These are phyloP conservation scores for Penicillium sp. DNA, from an alignment of 2,329 filamentous ascomycete species.

Conservation along the genomic window DNA sequence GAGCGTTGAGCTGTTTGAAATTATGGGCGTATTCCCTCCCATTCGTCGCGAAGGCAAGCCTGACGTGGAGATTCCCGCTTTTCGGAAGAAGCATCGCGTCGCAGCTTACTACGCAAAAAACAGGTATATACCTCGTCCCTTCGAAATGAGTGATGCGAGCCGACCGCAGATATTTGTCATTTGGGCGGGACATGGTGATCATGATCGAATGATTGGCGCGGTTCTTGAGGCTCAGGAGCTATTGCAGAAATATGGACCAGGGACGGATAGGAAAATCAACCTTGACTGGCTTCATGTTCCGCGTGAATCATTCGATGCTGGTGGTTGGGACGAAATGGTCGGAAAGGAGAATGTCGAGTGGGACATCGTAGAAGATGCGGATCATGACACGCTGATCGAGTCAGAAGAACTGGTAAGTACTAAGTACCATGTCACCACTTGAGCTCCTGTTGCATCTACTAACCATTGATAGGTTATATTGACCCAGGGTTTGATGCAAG, in stretches of 20 bases:
- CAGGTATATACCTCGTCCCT: conserved; percentile 4
- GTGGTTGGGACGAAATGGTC: conserved; percentile 15
- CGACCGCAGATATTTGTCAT: conserved; percentile 7
- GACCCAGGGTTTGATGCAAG: conserved; percentile 3
- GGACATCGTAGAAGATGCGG: conserved; percentile 5
- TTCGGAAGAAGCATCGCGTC: conserved; percentile 6
- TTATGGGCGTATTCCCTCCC: too few species aligned
- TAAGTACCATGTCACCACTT: not conserved
- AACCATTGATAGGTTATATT: conserved; percentile 1
- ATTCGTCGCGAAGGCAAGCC: too few species aligned
- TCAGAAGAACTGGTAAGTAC: conserved; percentile 5
- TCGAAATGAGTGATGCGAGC: not conserved
- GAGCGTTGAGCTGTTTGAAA: too few species aligned
- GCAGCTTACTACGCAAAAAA: conserved; percentile 7
- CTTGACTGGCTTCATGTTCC: conserved; percentile 4
- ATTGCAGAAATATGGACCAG: not conserved
- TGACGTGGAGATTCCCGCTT: conserved; percentile 9
- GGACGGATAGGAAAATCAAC: not conserved
- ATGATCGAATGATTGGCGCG: conserved; percentile 7
- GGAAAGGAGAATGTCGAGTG: conserved; percentile 10
- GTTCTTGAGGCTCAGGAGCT: conserved; percentile 2
- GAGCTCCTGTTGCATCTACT: not conserved
- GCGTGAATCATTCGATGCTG: conserved; percentile 8
- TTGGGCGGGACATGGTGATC: conserved; percentile 12
- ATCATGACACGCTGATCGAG: conserved; percentile 11